Conservation (phyloP, 2,329 filamentous ascomycete species). For the Meredithiella fracta region DNA sequence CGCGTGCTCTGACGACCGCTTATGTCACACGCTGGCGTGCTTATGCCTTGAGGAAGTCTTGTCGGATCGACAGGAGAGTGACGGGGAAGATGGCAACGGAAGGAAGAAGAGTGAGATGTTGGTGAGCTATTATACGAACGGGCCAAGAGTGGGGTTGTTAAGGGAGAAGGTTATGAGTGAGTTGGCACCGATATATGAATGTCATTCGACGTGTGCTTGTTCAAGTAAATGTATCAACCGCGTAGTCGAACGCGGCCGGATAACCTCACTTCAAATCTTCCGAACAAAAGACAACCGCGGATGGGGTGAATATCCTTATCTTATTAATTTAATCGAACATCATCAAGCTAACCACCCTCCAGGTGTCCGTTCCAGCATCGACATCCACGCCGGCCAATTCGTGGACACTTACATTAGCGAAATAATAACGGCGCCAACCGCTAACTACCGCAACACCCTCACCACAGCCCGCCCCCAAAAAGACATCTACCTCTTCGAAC, state of each 20-base stretch:
- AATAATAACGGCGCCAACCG: conserved; percentile 47
- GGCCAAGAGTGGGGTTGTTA: conserved; percentile 35
- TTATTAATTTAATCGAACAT: too few relatives aligned
- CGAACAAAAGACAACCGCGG: conserved; percentile 48
- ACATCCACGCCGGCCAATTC: conserved; percentile 57
- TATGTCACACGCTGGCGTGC: conserved; percentile 53
- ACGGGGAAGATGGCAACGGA: conserved; percentile 11
- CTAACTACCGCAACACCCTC: conserved; percentile 43
- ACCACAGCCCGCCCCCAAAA: conserved; percentile 45
- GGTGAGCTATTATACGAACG: conserved; percentile 50
- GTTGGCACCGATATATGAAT: conserved; percentile 59
- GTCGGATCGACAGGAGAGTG: conserved; percentile 28
- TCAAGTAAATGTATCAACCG: conserved; percentile 50
- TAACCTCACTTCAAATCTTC: conserved; percentile 60
- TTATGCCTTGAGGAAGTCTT: conserved; percentile 51
- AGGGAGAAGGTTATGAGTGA: conserved; percentile 35
- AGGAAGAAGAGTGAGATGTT: conserved; percentile 15
- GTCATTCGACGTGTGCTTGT: conserved; percentile 56
- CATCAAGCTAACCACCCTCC: conserved; percentile 1
- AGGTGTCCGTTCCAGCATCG: conserved; percentile 48
- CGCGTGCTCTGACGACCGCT: conserved; percentile 41
- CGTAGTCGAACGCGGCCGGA: conserved; percentile 58
- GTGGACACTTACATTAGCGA: conserved; percentile 67
- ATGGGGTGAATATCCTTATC: conserved; percentile 56
- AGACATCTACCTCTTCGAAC: conserved; percentile 60